Evolutionary conservation across 78 protist genomes (phyloP).

Genomic region (Monosiga brevicollis): DNA sequence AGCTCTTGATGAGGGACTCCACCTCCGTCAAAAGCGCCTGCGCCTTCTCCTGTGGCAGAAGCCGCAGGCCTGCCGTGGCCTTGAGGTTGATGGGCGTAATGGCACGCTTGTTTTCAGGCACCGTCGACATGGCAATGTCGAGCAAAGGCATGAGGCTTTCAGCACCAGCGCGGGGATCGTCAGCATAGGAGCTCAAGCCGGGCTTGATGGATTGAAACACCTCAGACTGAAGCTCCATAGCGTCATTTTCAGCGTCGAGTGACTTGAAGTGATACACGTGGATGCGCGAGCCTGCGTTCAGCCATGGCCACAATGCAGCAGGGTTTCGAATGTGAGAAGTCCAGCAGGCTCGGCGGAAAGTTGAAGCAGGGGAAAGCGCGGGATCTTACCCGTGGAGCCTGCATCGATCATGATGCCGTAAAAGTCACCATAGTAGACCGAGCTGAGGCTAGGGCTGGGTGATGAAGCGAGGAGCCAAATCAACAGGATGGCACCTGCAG

Average conservation of each 20-base stretch:
- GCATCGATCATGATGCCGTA: conserved; percentile 38
- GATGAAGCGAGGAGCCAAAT: not conserved
- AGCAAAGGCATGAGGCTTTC: not conserved
- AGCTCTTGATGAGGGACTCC: not conserved
- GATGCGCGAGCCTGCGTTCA: not conserved
- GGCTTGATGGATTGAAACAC: not conserved
- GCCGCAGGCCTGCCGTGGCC: conserved; percentile 45
- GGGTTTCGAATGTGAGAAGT: conserved; percentile 13
- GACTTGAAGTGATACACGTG: not conserved
- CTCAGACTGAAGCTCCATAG: not conserved
- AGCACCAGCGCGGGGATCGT: not conserved
- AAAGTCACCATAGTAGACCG: not conserved
- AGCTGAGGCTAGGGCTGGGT: too few relatives aligned
- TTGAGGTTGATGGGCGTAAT: conserved; percentile 17
- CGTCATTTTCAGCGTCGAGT: not conserved
- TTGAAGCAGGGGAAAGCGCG: too few relatives aligned
- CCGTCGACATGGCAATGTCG: not conserved
- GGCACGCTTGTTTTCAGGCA: not conserved
- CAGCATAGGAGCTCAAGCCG: not conserved
- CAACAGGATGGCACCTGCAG: not conserved
- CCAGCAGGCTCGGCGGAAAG: conserved; percentile 17
- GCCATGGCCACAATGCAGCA: not conserved
- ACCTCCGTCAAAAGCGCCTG: not conserved
- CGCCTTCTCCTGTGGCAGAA: not conserved
- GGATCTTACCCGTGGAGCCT: conserved; percentile 22